These are phyloP conservation scores for Pythium grandisporangium DNA, from an alignment of 352 stramenopile genomes.

Conservation along the genomic window DNA sequence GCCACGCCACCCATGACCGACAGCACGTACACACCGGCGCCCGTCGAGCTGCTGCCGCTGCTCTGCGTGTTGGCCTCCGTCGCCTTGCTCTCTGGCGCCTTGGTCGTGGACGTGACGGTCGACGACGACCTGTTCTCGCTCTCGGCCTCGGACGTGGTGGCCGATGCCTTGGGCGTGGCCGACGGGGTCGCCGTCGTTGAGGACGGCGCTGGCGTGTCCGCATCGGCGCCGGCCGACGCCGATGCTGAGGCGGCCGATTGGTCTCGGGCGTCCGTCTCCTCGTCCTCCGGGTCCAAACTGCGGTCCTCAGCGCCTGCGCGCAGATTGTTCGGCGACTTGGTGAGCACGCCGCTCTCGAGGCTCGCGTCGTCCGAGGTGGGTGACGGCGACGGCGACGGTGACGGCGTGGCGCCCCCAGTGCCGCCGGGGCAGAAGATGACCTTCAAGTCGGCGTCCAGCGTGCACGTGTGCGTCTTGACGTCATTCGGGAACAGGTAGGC, in stretches of 20 bases:
- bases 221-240: not conserved
- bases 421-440: conserved; percentile 48
- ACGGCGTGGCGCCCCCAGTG: conserved; percentile 17
- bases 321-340: conserved; percentile 5
- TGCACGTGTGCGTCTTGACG: conserved; percentile 42
- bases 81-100: conserved; percentile 13
- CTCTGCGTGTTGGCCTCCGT: conserved; percentile 30
- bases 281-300: conserved; percentile 5
- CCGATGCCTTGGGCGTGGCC: conserved; percentile 6
- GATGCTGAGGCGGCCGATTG: not conserved
- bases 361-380: conserved; percentile 21
- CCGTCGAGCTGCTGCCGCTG: not conserved
- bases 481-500: conserved; percentile 50
- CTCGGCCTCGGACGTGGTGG: conserved; percentile 5
- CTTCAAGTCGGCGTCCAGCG: conserved; percentile 15
- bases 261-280: not conserved
- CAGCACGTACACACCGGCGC: conserved; percentile 25
- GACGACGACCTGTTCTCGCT: no score
- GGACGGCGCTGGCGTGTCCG: not conserved
- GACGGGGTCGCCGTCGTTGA: conserved; percentile 7
- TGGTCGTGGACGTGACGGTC: no score
- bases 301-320: conserved; percentile 3
- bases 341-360: conserved; percentile 17
- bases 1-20: conserved; percentile 20
- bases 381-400: conserved; percentile 14